Percentiles rank a stretch among this genome's conserved stretches.
phyloP scores from a whole-genome alignment of 2,329 filamentous ascomycete genomes.

The Beauveria sp. region DNA sequence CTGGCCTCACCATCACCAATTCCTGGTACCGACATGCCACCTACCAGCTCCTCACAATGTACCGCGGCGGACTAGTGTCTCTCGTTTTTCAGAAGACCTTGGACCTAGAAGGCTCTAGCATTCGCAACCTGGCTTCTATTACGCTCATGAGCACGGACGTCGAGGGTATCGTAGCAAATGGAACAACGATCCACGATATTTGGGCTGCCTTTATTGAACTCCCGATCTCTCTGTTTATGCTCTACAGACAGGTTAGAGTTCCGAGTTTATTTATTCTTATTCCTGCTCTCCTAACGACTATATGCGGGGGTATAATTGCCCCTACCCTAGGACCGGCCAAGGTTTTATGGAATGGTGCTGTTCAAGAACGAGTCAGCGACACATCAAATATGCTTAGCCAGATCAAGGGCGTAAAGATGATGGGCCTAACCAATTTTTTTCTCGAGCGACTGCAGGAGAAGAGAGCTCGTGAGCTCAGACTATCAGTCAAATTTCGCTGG shows the following conservation, averaged over 20 bases:
- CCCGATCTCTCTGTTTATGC: slow-evolving; percentile 27
- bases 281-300: slow-evolving; percentile 17
- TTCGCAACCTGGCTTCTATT: slow-evolving; percentile 27
- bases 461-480: slow-evolving; percentile 28
- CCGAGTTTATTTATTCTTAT: slow-evolving; percentile 22
- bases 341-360: slow-evolving; percentile 30
- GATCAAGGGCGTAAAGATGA: slow-evolving; percentile 39
- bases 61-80: slow-evolving; percentile 29
- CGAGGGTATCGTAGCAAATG: slow-evolving; percentile 23
- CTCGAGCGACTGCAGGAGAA: slow-evolving; percentile 25
- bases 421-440: slow-evolving; percentile 29
- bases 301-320: slow-evolving; percentile 16
- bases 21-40: slow-evolving; percentile 27
- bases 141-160: slow-evolving; percentile 41
- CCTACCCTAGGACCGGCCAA: slow-evolving; percentile 25
- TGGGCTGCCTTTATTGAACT: slow-evolving; percentile 32
- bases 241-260: slow-evolving; percentile 26
- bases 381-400: slow-evolving; percentile 31
- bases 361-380: slow-evolving; percentile 32
- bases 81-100: slow-evolving; percentile 43
- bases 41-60: slow-evolving; percentile 28
- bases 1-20: slow-evolving; percentile 31
- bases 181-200: slow-evolving; percentile 25
- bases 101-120: slow-evolving; percentile 20
- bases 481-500: slow-evolving; percentile 29